Evolutionary conservation across 257 asterid genomes (phyloP), one percentile per base, ranked within the genome.

Genomic region (Paraleonurus japonicus): DNA sequence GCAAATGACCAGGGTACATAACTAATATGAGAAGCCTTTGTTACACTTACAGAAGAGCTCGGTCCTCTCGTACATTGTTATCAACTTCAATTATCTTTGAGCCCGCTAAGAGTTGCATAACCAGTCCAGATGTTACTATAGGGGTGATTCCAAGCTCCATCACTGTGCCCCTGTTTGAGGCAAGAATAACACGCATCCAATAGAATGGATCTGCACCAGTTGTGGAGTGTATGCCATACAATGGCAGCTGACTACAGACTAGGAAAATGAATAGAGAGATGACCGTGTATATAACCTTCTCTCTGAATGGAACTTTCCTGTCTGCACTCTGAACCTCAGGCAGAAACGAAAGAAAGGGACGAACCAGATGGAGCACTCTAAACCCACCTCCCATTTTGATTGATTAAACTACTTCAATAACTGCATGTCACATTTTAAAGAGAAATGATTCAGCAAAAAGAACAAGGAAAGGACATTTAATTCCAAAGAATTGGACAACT

Each of bases 91-190:
- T 89, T 78, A 89, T 87, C 81, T 89, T 87, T 17, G 96, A 87
- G 8, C 96, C 95, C 10, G 94, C 95, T 78, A 89, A 80, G 39
- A 89, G 92, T 72, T 89, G 96, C 92, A 89, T 85, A 23, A 89
- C 96, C 57, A 89, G 76, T 48, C 96, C 96, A 61, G 96, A 87
- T 22, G 96, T 89, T 61, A 89, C 96, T 45, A 89, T 89, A 28
- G 96, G 96, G 15, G 96, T 89, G 79, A 89, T 89, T 27, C 96
- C 96, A 47, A 89, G 92, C 83, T 89, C 96, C 96, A 89, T 89
- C n/a, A 89, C 96, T 27, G 96, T 87, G 15, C 96, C 96, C 69
- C 96, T 85, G 78, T 85, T 89, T 37, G 96, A 89, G 80, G 96
- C 96, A 28, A 89, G 96, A 79, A 89, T 89, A 51, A 83, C 96